These are phyloP conservation scores for Pichia sp. DNA, from an alignment of 1,139 yeast species.

Conservation along the genomic window DNA sequence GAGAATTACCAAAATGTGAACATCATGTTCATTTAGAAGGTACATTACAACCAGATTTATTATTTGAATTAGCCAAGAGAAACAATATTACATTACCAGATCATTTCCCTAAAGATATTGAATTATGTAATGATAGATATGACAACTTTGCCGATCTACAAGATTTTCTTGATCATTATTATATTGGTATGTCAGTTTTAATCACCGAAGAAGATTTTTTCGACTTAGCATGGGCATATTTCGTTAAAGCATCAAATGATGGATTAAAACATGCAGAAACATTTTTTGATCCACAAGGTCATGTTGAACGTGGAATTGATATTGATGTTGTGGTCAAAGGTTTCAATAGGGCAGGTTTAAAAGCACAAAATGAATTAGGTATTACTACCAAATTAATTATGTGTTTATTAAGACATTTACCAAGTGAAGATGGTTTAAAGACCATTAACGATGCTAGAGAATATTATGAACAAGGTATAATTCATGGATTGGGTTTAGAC, in stretches of 20 bases:
- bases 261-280: constrained; percentile 54
- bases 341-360: constrained; percentile 53
- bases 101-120: constrained; percentile 43
- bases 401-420: constrained; percentile 73
- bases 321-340: constrained; percentile 59
- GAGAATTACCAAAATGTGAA: constrained; percentile 73
- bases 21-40: constrained; percentile 82
- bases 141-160: constrained; percentile 57
- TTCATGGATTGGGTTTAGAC: constrained; percentile 71
- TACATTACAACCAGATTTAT: constrained; percentile 63
- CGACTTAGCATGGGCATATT: constrained; percentile 70
- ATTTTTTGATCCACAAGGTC: constrained; percentile 82
- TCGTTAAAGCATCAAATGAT: constrained; percentile 51
- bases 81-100: constrained; percentile 54
- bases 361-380: constrained; percentile 52
- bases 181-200: constrained; percentile 70
- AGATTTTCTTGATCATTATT: constrained; percentile 71
- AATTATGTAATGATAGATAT: constrained; percentile 48
- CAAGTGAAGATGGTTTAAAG: constrained; percentile 48
- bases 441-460: constrained; percentile 48
- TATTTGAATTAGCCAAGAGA: constrained; percentile 59
- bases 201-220: constrained; percentile 61
- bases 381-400: constrained; percentile 64
- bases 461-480: constrained; percentile 46
- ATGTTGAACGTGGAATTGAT: constrained; percentile 56